phyloP scores from a whole-genome alignment of 225 moss, liverwort and hornwort genomes.

The Pleurozium schreberi region DNA sequence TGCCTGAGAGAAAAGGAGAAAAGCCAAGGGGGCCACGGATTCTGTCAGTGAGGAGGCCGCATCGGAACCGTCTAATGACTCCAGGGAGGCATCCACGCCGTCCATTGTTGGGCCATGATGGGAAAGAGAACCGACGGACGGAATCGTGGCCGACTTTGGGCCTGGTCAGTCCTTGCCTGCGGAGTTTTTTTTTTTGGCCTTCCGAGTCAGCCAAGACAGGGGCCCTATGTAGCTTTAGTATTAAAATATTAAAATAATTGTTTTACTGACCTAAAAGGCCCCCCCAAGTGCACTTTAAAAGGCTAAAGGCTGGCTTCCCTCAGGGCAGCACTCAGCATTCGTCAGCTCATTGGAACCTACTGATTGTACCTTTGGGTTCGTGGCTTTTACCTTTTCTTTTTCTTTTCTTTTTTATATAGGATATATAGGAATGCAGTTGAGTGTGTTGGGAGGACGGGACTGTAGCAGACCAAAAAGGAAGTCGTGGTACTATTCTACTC shows the following conservation, averaged over 20 bases:
- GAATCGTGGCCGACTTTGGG: background rate
- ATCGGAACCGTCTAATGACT: conserved; percentile 9
- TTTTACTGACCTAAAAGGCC: background rate
- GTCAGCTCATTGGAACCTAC: background rate
- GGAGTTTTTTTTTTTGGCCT: too few relatives aligned
- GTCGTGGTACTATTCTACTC: too few relatives aligned
- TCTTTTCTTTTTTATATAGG: too few relatives aligned
- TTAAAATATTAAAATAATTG: too few relatives aligned
- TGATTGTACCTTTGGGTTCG: background rate
- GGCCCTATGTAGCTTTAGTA: too few relatives aligned
- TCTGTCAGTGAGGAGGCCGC: background rate
- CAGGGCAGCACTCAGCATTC: background rate
- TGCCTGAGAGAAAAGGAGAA: background rate
- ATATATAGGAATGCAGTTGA: too few relatives aligned
- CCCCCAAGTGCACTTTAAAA: background rate
- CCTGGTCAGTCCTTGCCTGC: too few relatives aligned
- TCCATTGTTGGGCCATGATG: conserved; percentile 26
- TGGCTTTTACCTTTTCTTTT: background rate
- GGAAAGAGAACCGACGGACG: background rate
- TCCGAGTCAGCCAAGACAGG: too few relatives aligned
- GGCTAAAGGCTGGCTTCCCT: background rate
- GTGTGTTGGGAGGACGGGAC: background rate
- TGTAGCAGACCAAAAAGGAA: background rate
- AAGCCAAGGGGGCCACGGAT: background rate
- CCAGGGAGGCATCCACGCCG: background rate